Evolutionary conservation across 495 filamentous ascomycete species (phyloP).

Genomic region (Neurospora tetrasperma): DNA sequence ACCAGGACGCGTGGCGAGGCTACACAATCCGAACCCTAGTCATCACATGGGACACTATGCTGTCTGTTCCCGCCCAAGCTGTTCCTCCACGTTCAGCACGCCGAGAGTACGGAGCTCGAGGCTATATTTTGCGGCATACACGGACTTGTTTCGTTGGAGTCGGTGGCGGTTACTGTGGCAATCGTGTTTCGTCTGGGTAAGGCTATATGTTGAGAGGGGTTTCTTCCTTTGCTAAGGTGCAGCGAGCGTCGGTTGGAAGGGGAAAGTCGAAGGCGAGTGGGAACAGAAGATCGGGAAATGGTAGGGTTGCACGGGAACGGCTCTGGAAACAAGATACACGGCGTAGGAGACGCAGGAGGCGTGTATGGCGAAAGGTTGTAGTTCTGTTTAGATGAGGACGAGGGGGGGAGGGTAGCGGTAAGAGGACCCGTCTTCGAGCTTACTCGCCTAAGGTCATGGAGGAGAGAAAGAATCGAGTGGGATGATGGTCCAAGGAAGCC

Average conservation of each 20-base stretch:
- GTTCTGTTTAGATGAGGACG: conserved; percentile 8
- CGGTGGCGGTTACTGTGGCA: conserved; percentile 3
- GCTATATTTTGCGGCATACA: conserved; percentile 15
- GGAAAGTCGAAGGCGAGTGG: conserved; percentile 12
- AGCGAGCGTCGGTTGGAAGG: background rate
- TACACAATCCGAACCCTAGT: conserved; percentile 38
- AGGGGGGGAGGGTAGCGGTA: conserved; percentile 19
- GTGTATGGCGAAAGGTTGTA: conserved; percentile 3
- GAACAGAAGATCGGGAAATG: conserved; percentile 19
- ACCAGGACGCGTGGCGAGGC: conserved; percentile 33
- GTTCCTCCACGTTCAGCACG: conserved; percentile 29
- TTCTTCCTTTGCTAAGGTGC: background rate
- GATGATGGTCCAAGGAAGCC: conserved; percentile 4
- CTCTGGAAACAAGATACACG: conserved; percentile 19
- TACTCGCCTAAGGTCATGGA: conserved; percentile 23
- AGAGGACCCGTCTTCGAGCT: conserved; percentile 9
- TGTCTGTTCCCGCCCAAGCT: conserved; percentile 31
- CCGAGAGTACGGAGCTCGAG: conserved; percentile 20
- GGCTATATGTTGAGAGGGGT: conserved; percentile 4
- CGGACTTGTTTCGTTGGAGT: background rate
- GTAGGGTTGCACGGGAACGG: conserved; percentile 20
- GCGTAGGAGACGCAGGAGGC: conserved; percentile 28
- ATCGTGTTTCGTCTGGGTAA: conserved; percentile 8
- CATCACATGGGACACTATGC: conserved; percentile 40
- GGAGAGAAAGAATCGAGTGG: background rate